Conservation (phyloP, 768 basidiomycete species). For the Amanita exitialis region DNA sequence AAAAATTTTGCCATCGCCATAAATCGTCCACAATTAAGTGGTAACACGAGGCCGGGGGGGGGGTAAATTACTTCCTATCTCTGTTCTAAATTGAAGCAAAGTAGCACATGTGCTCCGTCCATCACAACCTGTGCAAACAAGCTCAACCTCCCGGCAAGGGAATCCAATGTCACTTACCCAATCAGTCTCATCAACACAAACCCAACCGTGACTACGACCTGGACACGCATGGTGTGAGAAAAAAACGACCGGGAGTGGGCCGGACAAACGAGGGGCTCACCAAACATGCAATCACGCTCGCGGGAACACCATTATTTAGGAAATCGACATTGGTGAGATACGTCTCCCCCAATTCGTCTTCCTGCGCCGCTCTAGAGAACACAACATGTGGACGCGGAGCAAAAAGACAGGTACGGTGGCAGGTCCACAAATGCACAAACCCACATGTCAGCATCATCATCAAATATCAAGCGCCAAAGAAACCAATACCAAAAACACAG, state of each 20-base stretch:
- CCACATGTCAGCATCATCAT: background rate
- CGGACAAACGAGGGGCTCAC: constrained; percentile 30
- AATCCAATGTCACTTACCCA: constrained; percentile 37
- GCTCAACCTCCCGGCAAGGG: background rate
- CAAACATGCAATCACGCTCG: constrained; percentile 81
- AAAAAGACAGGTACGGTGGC: background rate
- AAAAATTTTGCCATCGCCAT: too few relatives aligned
- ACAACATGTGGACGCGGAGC: background rate
- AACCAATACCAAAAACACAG: background rate
- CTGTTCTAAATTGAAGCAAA: too few relatives aligned
- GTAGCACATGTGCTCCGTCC: background rate
- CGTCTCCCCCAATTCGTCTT: constrained; percentile 86
- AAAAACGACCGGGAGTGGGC: background rate
- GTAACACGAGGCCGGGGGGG: background rate
- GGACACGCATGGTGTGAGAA: constrained; percentile 4
- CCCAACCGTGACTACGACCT: constrained; percentile 85
- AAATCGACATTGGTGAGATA: constrained; percentile 86
- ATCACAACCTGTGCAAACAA: background rate
- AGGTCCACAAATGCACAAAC: background rate
- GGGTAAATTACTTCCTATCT: too few relatives aligned
- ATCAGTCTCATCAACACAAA: constrained; percentile 65
- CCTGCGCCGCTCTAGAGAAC: constrained; percentile 67
- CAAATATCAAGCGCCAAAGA: background rate
- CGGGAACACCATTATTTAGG: constrained; percentile 88
- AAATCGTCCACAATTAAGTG: background rate